Base-by-base conservation (phyloP, 2,329 filamentous ascomycete genomes). In the Stachybotrys chlorohalonatus region DNA sequence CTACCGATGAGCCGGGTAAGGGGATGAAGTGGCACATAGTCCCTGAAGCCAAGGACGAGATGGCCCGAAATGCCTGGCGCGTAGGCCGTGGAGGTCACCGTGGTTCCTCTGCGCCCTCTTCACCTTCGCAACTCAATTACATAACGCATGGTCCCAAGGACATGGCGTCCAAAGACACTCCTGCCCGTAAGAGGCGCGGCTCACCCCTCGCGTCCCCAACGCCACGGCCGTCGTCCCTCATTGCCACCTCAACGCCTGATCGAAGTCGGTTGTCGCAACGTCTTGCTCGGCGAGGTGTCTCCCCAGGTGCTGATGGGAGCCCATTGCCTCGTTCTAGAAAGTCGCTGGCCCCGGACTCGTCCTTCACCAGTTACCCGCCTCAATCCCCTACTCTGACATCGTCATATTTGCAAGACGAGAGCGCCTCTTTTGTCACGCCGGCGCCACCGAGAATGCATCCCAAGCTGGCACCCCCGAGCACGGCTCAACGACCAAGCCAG, bases 21-120 rank as follows among this genome's bases (percentile, higher is more conserved):
- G 94, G 94, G 31, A 97, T 96, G 91, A 97, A 97, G 68, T 99
- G 94, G 94, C 90, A 93, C 70, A 92, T 99, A 65, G 85, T 90
- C 5, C 81, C 89, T 1, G 89, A 95, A 59, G 82, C 86, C 60
- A 85, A 87, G 51, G 90, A 96, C 16, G 93, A 96, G 53, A 95
- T 96, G 77, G 81, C 90, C 56, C 88, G 88, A 67, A 89, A 87
- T 62, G 81, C 81, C 1, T 81, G 75, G 62, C 78, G 80, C 54
- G 79, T 82, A 16, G 83, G 83, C 16, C 77, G 81, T 49, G 82
- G 84, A 52, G 83, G 83, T 5, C 83, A 85, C 60, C 76, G 84
- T 57, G 84, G 84, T 55, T 87, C 85, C 31, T 88, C 85, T 8
- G 84, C 82, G 7, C 86, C 86, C 11, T 87, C 83, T n/a, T 90